Conservation (phyloP, 1,139 yeast species). For the Groenewaldozyma auringiensis region DNA sequence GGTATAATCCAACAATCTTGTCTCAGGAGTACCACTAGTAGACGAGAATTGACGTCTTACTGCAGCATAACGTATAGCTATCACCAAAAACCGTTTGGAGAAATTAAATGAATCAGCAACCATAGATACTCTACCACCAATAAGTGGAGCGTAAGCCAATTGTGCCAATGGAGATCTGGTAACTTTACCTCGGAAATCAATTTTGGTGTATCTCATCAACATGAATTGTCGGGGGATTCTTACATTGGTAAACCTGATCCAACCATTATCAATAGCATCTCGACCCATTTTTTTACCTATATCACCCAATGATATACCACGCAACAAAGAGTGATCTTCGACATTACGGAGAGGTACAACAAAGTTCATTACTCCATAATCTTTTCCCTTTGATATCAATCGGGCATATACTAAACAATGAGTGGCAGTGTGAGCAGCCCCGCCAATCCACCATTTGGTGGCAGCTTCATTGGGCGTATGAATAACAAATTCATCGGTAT, state of each 20-base stretch:
- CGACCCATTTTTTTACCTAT: constrained; percentile 93
- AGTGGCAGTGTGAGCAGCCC: constrained; percentile 91
- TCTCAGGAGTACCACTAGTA: constrained; percentile 33
- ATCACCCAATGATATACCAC: constrained; percentile 82
- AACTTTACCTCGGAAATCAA: constrained; percentile 62
- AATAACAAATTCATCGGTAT: constrained; percentile 59
- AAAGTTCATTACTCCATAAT: constrained; percentile 85
- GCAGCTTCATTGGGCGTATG: constrained; percentile 89
- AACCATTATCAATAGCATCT: constrained; percentile 72
- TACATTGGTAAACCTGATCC: constrained; percentile 83
- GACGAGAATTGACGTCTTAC: constrained; percentile 79
- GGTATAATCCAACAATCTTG: constrained; percentile 63
- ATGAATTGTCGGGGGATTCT: constrained; percentile 75
- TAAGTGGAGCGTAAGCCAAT: constrained; percentile 75
- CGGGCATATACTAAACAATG: constrained; percentile 79
- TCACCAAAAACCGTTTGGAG: constrained; percentile 71
- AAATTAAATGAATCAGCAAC: constrained; percentile 75
- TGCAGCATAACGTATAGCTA: constrained; percentile 82
- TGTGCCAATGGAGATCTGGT: constrained; percentile 69
- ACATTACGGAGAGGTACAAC: constrained; percentile 81
- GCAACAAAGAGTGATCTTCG: constrained; percentile 53
- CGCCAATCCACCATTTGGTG: constrained; percentile 98
- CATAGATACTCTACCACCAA: constrained; percentile 88
- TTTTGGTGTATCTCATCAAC: constrained; percentile 75
- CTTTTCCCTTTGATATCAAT: constrained; percentile 70